Base-by-base conservation (phyloP, 768 basidiomycete genomes). In the Agrocybe pediades region DNA sequence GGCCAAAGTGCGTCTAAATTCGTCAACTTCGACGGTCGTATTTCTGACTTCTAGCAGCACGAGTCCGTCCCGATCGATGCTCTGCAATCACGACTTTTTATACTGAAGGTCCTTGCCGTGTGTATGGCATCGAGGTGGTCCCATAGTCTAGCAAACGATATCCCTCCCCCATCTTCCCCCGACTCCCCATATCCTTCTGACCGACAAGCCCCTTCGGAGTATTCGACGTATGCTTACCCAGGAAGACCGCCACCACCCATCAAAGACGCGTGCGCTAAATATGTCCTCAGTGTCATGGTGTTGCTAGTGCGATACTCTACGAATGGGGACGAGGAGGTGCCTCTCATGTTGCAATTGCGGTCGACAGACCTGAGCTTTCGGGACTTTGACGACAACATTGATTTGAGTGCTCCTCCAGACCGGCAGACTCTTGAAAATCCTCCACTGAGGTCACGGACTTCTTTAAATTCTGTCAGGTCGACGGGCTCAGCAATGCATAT, bases 71-170 rank as follows among this genome's bases (percentile, higher is more conserved):
- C 85, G 2, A 75, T 90, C 16, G 88, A 92, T 51, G 81, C 87
- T 40, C 78, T 94, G 3, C 92, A 95, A 64, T 95, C 93, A 0
- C 90, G 95, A 66, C 76, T 95, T 1, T 92, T 91, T 61, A 71
- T 95, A 33, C 77, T 95, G 62, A 92, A 95, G 70, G 85, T 95
- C 20, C 70, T 96, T 11, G 80, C 87, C 0, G 76, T 88, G 41
- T 83, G 86, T 43, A 84, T 95, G 80, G 83, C 89, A 4, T 85
- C 88, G 15, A 84, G 90, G 26, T 93, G 89, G 88, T 77, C 56
- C 3, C 56, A 73, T 72, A 74, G 46, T 65, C 75, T 5, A 71
- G 79, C 6, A 66, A 65, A 75, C 20, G 23, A 77, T 60, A 73
- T 72, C 58, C 68, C 65, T 29, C 65, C 71, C 17, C 58, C 64